A percentile compares a stretch with the other conserved stretches of the same genome.
Conservation (phyloP, 2,329 filamentous ascomycete genomes). For the Aspergillus fructus region DNA sequence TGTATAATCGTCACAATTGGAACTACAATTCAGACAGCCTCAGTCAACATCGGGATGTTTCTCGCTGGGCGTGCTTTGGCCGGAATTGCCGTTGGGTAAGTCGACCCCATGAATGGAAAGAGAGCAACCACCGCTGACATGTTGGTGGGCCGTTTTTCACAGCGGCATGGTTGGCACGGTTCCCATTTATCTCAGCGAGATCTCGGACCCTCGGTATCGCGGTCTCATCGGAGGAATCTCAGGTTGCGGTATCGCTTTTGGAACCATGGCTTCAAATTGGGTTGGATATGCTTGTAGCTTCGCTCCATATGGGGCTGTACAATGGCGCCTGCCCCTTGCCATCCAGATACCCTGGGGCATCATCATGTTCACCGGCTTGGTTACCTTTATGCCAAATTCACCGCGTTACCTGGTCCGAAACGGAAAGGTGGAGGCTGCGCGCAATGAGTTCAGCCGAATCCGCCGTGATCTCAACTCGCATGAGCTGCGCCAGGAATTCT, state of each 20-base stretch:
- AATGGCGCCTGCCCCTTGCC: conserved; percentile 57
- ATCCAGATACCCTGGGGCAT: conserved; percentile 59
- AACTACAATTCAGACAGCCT: conserved; percentile 54
- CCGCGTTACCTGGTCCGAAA: conserved; percentile 54
- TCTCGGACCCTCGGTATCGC: conserved; percentile 49
- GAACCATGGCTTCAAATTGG: conserved; percentile 59
- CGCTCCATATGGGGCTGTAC: conserved; percentile 52
- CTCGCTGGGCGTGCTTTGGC: conserved; percentile 51
- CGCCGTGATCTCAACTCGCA: conserved; percentile 47
- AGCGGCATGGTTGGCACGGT: conserved; percentile 53
- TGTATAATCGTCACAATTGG: conserved; percentile 57
- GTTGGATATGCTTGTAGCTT: conserved; percentile 57
- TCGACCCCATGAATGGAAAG: neutral
- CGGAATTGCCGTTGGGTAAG: conserved; percentile 49
- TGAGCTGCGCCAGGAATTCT: conserved; percentile 53
- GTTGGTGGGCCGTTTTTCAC: neutral
- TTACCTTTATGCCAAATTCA: conserved; percentile 58
- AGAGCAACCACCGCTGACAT: neutral
- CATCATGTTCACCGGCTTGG: conserved; percentile 53
- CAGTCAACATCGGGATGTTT: conserved; percentile 57
- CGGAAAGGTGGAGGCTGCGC: conserved; percentile 51
- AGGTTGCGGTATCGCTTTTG: conserved; percentile 56
- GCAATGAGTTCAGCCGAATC: conserved; percentile 49
- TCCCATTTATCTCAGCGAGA: conserved; percentile 57
- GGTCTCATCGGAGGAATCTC: conserved; percentile 57